phyloP scores from a whole-genome alignment of 2,329 filamentous ascomycete species.

The Xenosphaeropsis pyriputrescens region DNA sequence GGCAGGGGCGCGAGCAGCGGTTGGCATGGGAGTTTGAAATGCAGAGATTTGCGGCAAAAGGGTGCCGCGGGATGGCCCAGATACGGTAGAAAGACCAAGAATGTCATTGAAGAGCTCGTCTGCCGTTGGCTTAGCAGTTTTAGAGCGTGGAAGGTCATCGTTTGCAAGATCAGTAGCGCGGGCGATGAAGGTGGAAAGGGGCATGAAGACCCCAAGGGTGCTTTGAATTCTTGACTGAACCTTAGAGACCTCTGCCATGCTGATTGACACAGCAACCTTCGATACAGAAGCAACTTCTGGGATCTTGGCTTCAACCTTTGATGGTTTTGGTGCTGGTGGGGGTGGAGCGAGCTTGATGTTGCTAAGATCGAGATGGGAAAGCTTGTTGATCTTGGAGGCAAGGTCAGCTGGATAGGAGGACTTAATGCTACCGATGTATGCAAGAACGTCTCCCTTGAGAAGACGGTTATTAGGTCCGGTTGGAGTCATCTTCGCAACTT shows the following conservation, averaged over 20 bases:
- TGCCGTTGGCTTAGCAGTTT: constrained; percentile 48
- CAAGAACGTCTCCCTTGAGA: constrained; percentile 89
- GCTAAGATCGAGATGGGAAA: constrained; percentile 78
- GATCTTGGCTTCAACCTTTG: constrained; percentile 21
- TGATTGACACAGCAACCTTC: constrained; percentile 60
- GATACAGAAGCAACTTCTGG: constrained; percentile 29
- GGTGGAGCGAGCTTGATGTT: constrained; percentile 71
- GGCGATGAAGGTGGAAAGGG: constrained; percentile 74
- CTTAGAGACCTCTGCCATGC: constrained; percentile 62
- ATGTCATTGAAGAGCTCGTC: constrained; percentile 85
- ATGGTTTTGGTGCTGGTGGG: constrained; percentile 20
- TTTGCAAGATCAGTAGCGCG: constrained; percentile 81
- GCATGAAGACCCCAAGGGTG: constrained; percentile 65
- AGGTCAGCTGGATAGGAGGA: constrained; percentile 56
- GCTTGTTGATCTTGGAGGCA: constrained; percentile 57
- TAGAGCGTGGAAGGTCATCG: constrained; percentile 60
- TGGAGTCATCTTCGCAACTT: constrained; percentile 68
- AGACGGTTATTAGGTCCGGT: constrained; percentile 80
- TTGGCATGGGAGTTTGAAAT: constrained; percentile 28
- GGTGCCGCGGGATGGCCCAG: constrained; percentile 41
- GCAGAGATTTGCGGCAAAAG: constrained; percentile 59
- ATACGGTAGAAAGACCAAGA: constrained; percentile 48
- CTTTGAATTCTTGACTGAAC: constrained; percentile 69
- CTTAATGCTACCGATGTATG: constrained; percentile 69
- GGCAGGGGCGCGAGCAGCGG: constrained; percentile 9